These are phyloP conservation scores for Atkinsonella texensis DNA, from an alignment of 2,329 filamentous ascomycete genomes.

Conservation along the genomic window DNA sequence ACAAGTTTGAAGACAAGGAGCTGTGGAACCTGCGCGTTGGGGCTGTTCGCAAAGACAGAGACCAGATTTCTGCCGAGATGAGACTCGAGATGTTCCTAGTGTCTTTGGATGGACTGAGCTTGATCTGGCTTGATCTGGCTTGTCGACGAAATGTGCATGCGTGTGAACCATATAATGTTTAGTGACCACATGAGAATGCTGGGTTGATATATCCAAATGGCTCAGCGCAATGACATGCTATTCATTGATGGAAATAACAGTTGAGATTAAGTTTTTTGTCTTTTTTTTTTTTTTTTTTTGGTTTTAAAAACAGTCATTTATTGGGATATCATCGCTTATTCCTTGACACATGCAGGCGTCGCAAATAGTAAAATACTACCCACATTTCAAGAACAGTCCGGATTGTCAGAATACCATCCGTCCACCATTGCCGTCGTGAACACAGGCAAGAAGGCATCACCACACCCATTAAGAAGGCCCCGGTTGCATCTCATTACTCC, in stretches of 20 bases:
- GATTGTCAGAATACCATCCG: not conserved
- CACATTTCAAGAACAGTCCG: not conserved
- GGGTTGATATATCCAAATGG: no score
- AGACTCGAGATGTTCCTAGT: conserved; percentile 29
- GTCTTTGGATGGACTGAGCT: conserved; percentile 29
- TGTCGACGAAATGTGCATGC: conserved; percentile 18
- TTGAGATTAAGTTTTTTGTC: not conserved
- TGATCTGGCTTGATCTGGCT: conserved; percentile 28
- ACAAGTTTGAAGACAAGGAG: conserved; percentile 2
- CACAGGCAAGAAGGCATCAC: not conserved
- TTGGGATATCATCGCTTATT: not conserved
- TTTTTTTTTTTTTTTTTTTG: no score
- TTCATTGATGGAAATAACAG: not conserved
- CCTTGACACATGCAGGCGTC: not conserved
- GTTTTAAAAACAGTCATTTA: not conserved
- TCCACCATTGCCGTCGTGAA: not conserved
- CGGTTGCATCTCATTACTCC: not conserved
- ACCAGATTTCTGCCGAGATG: conserved; percentile 17
- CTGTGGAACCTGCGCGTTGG: conserved; percentile 12
- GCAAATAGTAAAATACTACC: not conserved
- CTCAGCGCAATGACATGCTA: not conserved
- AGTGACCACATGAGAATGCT: no score
- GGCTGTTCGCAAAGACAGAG: conserved; percentile 15
- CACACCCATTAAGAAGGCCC: not conserved
- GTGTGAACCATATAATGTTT: not conserved